Conservation (phyloP, 495 filamentous ascomycete species). For the Sphaerosporella brunnea region DNA sequence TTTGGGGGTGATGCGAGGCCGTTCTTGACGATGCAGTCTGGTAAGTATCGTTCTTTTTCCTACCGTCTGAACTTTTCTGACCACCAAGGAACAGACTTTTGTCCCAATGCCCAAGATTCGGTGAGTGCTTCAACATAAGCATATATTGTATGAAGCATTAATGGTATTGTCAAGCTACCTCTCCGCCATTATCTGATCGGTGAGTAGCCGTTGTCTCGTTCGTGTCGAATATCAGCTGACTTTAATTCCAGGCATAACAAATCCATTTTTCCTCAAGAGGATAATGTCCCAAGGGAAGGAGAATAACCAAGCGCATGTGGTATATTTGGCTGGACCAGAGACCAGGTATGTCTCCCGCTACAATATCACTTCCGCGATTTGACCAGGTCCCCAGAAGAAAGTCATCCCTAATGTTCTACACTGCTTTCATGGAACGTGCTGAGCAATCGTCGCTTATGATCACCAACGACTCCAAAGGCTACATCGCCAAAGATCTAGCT, state of each 20-base stretch:
- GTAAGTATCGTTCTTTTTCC: conserved; percentile 2
- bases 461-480: conserved; percentile 21
- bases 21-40: conserved; percentile 25
- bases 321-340: conserved; percentile 22
- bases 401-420: conserved; percentile 15
- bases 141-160: not conserved
- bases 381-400: conserved; percentile 15
- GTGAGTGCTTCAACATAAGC: not conserved
- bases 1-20: conserved; percentile 24
- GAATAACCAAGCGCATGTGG: conserved; percentile 20
- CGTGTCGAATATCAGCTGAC: no score
- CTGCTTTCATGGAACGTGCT: conserved; percentile 16
- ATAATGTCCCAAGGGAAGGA: conserved; percentile 23
- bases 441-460: conserved; percentile 19
- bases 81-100: conserved; percentile 18
- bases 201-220: no score
- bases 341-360: conserved; percentile 15
- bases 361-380: not conserved
- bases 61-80: not conserved
- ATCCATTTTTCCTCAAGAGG: conserved; percentile 25
- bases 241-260: no score
- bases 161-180: conserved; percentile 12
- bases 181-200: conserved; percentile 25
- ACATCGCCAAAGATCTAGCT: conserved; percentile 20
- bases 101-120: conserved; percentile 19